Base-by-base conservation (phyloP, 1,284 basidiomycete genomes). In the Austroboletus olivaceoglutinosus region DNA sequence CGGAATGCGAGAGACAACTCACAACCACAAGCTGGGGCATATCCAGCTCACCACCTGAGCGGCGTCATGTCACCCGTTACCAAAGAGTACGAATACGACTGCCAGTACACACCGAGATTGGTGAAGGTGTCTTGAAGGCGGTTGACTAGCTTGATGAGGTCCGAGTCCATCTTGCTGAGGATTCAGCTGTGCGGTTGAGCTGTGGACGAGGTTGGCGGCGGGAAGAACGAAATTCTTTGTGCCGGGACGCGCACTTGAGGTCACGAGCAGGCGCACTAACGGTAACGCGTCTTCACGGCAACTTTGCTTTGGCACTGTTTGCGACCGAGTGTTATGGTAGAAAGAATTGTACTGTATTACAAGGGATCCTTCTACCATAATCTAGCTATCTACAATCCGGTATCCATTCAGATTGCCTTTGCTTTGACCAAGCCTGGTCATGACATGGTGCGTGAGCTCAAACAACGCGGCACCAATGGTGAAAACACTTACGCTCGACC, bases 131-230 rank as follows among this genome's bases (percentile, higher is more conserved):
- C 89, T 73, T 98, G 96, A 43, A 99, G 86, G 75, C 89, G 90
- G 76, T 98, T 98, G 47, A 98, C 96, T 22, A 98, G 83, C 61
- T 89, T 86, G 63, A 98, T 99, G 60, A 98, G 84, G 71, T 98
- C 94, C 47, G 87, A 83, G 72, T 96, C 93, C 93, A 95, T 92
- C 57, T 59, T 79, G 53, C 12, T 36, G 69, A 68, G 50, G 44
- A 47, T 54, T 36, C 9, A 21, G 34, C 37, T 48, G 23, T 22
- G 39, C 19, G 29, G 45, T 47, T 10, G 22, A 42, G n/a, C 23
- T 47, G 30, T 39, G 11, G 41, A 49, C 13, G 36, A 43, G 30
- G 56, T 5, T 46, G 60, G 41, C 23, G 41, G 43, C 52, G 52
- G 45, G 44, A 50, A 15, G 8, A 7, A 48, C 11, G 33, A n/a